phyloP scores from a whole-genome alignment of 352 stramenopile species.

The Phytopythium helicoides region DNA sequence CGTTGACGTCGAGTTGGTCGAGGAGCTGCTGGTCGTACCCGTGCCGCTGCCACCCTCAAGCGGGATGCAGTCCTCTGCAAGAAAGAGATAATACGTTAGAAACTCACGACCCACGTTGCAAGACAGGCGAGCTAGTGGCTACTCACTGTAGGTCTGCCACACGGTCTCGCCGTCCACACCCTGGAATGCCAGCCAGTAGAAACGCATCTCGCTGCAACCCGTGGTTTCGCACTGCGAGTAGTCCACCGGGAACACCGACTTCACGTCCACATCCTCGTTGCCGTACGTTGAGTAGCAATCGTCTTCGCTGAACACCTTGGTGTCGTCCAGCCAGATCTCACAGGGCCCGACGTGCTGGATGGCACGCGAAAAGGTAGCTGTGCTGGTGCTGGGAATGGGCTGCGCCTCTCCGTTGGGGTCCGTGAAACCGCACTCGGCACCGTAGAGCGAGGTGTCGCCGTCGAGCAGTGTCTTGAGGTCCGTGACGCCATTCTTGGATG shows the following conservation, averaged over 20 bases:
- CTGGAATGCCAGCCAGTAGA: slow-evolving; percentile 30
- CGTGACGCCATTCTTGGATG: too few relatives aligned
- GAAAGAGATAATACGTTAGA: too few relatives aligned
- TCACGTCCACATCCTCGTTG: slow-evolving; percentile 13
- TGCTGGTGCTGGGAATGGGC: slow-evolving; percentile 14
- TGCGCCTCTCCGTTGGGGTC: slow-evolving; percentile 14
- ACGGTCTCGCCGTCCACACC: slow-evolving; percentile 16
- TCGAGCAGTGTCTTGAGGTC: slow-evolving; percentile 23
- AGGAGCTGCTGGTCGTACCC: slow-evolving; percentile 18
- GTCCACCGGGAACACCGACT: slow-evolving; percentile 24
- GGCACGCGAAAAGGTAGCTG: slow-evolving; percentile 15
- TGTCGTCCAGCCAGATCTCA: slow-evolving; percentile 29
- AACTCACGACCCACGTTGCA: too few relatives aligned
- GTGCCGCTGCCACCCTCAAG: too few relatives aligned
- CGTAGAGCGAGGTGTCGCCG: slow-evolving; percentile 17
- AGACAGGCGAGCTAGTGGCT: too few relatives aligned
- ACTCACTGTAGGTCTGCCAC: slow-evolving; percentile 34
- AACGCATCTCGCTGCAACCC: slow-evolving; percentile 24
- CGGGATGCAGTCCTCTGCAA: too few relatives aligned
- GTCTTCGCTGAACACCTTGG: slow-evolving; percentile 19
- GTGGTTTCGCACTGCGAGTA: slow-evolving; percentile 19
- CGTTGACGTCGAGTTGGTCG: too few relatives aligned
- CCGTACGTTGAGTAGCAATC: slow-evolving; percentile 18
- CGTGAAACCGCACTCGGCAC: slow-evolving; percentile 20
- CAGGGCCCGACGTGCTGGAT: slow-evolving; percentile 17